Evolutionary conservation across 2,329 filamentous ascomycete genomes (phyloP), one percentile per base, ranked within the genome.

Genomic region (Geosmithia putterillii): DNA sequence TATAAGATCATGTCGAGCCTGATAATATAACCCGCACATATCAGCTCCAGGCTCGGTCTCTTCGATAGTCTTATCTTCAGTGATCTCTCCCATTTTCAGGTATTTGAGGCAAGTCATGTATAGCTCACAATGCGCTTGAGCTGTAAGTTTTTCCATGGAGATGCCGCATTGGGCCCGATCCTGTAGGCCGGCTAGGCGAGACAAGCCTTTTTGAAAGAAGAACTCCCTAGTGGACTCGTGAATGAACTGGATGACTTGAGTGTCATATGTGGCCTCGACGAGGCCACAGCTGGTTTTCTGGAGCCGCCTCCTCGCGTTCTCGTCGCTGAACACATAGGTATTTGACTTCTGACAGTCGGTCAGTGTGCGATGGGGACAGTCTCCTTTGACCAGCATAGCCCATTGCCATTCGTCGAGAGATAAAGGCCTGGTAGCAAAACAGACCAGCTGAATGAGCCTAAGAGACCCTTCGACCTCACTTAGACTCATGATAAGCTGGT

Each of bases 191-290:
- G 17, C 15, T 14, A 36, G 7, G 15, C 14, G 14, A 15, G 34
- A 15, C 7, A 36, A 14, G 34, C 34, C 34, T 14, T 36, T 14
- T 5, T 7, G 7, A 5, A 36, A 7, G 17, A 36, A 36, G 34
- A 67, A 73, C 8, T 73, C 69, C 1, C 60, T 51, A 0, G 73
- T 66, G 0, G 70, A 71, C 47, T 73, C 66, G 35, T 74, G 70
- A 6, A 74, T 73, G 50, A 74, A 76, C 44, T 76, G 72, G 0
- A 74, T 65, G 12, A 0, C 53, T 50, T 15, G 52, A 60, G 25
- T 17, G 15, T 41, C 17, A 1, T 21, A 14, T 0, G 61, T 65
- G 1, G 65, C 47, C 42, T 74, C 70, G 0, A 63, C 65, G 7
- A 76, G 56, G 0, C 73, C 73, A n/a, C 34, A 36, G 34, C 34